Evolutionary conservation across 2,329 filamentous ascomycete species (phyloP).

Genomic region (Fusarium sp.): DNA sequence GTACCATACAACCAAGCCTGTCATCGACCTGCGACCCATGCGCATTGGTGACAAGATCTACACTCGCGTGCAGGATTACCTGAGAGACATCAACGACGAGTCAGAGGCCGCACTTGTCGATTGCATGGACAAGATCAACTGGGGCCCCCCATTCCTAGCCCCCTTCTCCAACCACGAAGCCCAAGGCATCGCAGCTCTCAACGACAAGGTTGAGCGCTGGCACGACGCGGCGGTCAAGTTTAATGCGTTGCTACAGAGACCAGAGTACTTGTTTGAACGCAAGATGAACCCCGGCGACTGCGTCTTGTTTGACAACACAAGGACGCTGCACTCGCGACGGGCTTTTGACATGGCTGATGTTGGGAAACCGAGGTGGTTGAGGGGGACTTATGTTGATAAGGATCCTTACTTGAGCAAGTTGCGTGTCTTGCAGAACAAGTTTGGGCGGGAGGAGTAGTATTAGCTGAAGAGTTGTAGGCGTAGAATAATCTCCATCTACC

Average conservation of each 20-base stretch:
- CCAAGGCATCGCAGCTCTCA: background rate
- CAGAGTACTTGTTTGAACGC: background rate
- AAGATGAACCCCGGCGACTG: background rate
- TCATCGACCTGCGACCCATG: slow-evolving; percentile 2
- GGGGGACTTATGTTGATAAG: slow-evolving; percentile 9
- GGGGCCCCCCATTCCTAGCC: background rate
- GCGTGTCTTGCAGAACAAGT: slow-evolving; percentile 1
- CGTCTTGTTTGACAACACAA: background rate
- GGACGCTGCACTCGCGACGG: background rate
- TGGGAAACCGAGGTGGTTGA: slow-evolving; percentile 5
- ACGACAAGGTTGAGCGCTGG: background rate
- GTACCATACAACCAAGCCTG: slow-evolving; percentile 11
- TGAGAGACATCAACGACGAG: background rate
- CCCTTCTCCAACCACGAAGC: slow-evolving; percentile 6
- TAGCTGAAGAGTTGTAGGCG: background rate
- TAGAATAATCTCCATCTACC: background rate
- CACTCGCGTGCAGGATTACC: background rate
- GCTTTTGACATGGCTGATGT: slow-evolving; percentile 5
- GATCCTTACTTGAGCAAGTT: slow-evolving; percentile 6
- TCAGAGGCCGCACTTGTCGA: background rate
- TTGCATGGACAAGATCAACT: slow-evolving; percentile 10
- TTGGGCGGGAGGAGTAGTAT: background rate
- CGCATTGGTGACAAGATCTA: background rate
- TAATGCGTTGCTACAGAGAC: background rate
- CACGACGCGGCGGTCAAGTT: background rate